phyloP scores from a whole-genome alignment of 2,329 filamentous ascomycete species.

The Aspergillus arachidicola region DNA sequence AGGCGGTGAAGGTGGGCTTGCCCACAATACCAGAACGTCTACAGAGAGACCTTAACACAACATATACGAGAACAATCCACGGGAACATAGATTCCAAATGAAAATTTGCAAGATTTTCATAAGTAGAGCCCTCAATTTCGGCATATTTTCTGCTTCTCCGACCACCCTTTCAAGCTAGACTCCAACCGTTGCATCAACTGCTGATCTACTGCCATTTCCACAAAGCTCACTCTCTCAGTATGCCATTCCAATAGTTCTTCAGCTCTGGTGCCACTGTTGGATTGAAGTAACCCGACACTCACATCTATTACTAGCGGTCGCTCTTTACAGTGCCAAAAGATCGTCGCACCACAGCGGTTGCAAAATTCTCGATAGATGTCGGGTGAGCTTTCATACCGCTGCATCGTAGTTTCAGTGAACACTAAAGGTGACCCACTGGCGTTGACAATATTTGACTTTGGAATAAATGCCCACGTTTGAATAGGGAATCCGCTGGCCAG shows the following conservation, averaged over 20 bases:
- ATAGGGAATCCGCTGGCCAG: conserved; percentile 64
- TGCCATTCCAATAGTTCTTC: conserved; percentile 67
- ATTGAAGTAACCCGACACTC: conserved; percentile 61
- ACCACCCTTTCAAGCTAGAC: conserved; percentile 21
- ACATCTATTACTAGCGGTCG: conserved; percentile 64
- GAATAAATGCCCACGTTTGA: conserved; percentile 68
- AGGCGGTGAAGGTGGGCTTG: conserved; percentile 16
- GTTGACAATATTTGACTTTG: conserved; percentile 59
- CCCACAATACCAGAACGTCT: too few species aligned
- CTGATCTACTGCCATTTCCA: conserved; percentile 53
- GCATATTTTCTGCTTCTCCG: neutral
- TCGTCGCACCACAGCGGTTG: conserved; percentile 61
- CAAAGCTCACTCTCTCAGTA: conserved; percentile 60
- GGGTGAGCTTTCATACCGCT: conserved; percentile 56
- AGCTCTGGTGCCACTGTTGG: conserved; percentile 56
- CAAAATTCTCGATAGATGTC: conserved; percentile 65
- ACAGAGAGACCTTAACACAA: too few species aligned
- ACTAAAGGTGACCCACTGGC: conserved; percentile 35
- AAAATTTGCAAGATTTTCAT: too few species aligned
- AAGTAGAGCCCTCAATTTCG: neutral
- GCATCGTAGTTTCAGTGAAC: conserved; percentile 49
- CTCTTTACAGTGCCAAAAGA: conserved; percentile 62
- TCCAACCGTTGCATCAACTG: conserved; percentile 32
- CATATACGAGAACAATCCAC: too few species aligned
- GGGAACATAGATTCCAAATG: too few species aligned